Base-by-base conservation (phyloP, 805 yeast species). In the Kuraishia floccosa region DNA sequence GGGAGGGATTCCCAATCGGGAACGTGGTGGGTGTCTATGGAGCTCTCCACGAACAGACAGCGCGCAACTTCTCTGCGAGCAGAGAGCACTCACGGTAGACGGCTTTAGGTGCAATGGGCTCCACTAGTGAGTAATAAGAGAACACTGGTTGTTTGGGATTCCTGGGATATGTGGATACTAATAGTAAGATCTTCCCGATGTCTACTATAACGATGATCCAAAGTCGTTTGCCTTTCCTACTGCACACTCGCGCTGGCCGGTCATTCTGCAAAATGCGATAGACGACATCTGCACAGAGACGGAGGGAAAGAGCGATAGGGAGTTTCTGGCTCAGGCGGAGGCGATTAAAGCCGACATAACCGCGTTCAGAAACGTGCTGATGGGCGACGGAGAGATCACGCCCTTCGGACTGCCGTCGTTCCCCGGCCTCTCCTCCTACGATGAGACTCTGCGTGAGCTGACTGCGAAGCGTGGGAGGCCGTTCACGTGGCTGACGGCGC, bases 191-290 rank as follows among this genome's bases (percentile, higher is more conserved):
- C n/a, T 67, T 35, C 79, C 80, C 5, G 45, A 44, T 4, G 59
- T 63, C 4, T 82, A 78, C 50, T 62, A 54, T 48, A 83, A 80
- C 52, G 68, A 68, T 49, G 94, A 85, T 46, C 53, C 62, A 24
- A 68, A 65, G 35, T 82, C 96, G 3, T 91, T 91, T 51, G 97
- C 94, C 7, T 75, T 68, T 47, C 63, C 72, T 22, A 86, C 97
- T 0, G 80, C 83, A 7, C 65, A 72, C 39, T 61, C 63, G 23
- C 76, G 98, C 53, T 91, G 97, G 96, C 89, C 94, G 18, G 73
- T 72, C 33, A 84, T 91, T 40, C 47, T 87, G 28, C 63, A 68
- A 18, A 81, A 77, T 14, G 73, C 77, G 13, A 60, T 83, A 27
- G 68, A 64, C 17, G 96, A 87, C 47, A 56, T 78, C 25, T n/a